Evolutionary conservation across 2,329 filamentous ascomycete genomes (phyloP), one percentile per base, ranked within the genome.

Genomic region (Periconia digitata): DNA sequence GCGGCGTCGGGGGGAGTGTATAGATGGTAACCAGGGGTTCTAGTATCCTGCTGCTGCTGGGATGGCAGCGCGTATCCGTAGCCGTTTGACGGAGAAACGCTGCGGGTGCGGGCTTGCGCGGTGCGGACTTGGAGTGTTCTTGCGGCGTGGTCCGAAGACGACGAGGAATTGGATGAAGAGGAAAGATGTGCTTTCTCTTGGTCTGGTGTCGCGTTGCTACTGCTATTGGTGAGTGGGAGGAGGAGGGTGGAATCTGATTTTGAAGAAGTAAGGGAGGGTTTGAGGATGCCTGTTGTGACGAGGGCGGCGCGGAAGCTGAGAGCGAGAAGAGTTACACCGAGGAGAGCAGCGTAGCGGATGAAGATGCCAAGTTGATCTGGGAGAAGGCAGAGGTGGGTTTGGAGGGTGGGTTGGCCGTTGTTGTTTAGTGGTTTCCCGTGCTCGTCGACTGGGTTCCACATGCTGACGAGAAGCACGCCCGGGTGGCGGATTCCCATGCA

Each of bases 401-500:
- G 90, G 3, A 96, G 73, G 0, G 92, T 96, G 3, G 58, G 54
- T 54, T 52, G 66, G 46, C 41, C 43, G 78, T 83, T 40, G 74
- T 69, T 43, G 3, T 43, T 48, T 18, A 67, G 39, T 1, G 66
- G 51, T n/a, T 57, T 61, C 2, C 70, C 71, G 1, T 44, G 48
- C 12, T 74, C 75, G 59, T 92, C 87, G 46, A 97, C 79, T 0
- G 94, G 94, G 66, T 99, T 97, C 83, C 90, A 96, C 47, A 99
- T 77, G 67, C 90, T 96, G 35, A 91, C 82, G 74, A 96, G 85
- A 53, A 94, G 76, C 58, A 99, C 94, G 0, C 91, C 94, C 0
- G 94, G 94, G 6, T 82, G 85, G 0, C 89, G 82, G 1, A 99
- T 89, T 8, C 94, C 92, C 94, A 97, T 97, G 16, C 90, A 91